A percentile compares a stretch with the other conserved stretches of the same genome.
phyloP scores from a whole-genome alignment of 1,284 basidiomycete species.

The Cronartium ribicola region DNA sequence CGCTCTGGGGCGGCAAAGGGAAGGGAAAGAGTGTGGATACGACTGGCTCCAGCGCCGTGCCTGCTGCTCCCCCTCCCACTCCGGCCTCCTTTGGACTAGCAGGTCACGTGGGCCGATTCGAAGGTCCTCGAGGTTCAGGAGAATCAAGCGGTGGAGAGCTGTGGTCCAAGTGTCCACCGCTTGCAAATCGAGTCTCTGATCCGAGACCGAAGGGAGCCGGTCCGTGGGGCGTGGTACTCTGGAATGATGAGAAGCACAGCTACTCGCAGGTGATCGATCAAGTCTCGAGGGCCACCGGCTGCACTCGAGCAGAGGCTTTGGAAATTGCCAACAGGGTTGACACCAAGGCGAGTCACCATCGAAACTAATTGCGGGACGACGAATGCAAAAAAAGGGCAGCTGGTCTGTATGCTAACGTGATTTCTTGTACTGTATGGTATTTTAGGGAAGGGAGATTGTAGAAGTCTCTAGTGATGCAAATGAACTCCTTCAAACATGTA shows the following conservation, averaged over 20 bases:
- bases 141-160: constrained; percentile 7
- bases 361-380: background rate
- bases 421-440: constrained; percentile 1
- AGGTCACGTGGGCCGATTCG: constrained; percentile 3
- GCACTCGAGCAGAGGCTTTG: constrained; percentile 62
- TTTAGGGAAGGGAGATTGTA: constrained; percentile 74
- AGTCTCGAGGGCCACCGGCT: constrained; percentile 64
- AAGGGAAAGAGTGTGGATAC: constrained; percentile 39
- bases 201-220: constrained; percentile 55
- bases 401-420: background rate
- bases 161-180: constrained; percentile 37
- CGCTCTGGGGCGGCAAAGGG: constrained; percentile 27
- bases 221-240: constrained; percentile 77
- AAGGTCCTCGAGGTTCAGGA: constrained; percentile 9
- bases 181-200: constrained; percentile 15
- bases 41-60: background rate
- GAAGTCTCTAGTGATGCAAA: constrained; percentile 67
- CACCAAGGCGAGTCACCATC: constrained; percentile 55
- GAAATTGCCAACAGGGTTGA: constrained; percentile 69
- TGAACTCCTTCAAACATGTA: constrained; percentile 72
- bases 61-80: constrained; percentile 1
- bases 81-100: constrained; percentile 13
- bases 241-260: constrained; percentile 98
- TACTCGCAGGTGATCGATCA: constrained; percentile 82
- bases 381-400: background rate